These are phyloP conservation scores for Acer saccharum DNA, from an alignment of 345 rosid genomes.

Conservation along the genomic window DNA sequence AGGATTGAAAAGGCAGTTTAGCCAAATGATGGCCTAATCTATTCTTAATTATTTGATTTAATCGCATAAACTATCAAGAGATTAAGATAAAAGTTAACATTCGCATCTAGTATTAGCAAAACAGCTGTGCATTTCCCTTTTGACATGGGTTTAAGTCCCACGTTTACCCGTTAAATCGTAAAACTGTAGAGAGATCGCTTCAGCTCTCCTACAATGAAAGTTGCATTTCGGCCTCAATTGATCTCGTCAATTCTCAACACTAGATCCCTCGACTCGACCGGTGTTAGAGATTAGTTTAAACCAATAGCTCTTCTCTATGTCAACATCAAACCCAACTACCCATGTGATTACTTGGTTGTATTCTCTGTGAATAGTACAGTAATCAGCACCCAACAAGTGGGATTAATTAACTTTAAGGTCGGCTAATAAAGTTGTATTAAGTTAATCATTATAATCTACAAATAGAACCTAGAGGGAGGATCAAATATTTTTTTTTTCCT, in stretches of 20 bases:
- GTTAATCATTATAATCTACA: constrained; percentile 7
- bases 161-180: too few species aligned
- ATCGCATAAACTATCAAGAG: too few species aligned
- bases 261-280: too few species aligned
- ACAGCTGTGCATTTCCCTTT: too few species aligned
- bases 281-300: neutral
- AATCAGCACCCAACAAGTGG: constrained; percentile 35
- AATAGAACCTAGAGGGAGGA: constrained; percentile 7
- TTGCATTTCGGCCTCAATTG: too few species aligned
- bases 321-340: constrained; percentile 16
- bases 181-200: too few species aligned
- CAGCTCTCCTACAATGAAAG: too few species aligned
- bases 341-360: constrained; percentile 23
- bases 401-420: constrained; percentile 28
- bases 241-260: too few species aligned
- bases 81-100: too few species aligned
- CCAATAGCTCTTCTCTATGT: neutral
- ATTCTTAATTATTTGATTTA: neutral
- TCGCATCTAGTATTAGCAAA: too few species aligned
- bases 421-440: constrained; percentile 17
- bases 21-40: constrained; percentile 32
- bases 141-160: too few species aligned
- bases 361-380: constrained; percentile 21
- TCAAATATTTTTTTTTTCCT: neutral
- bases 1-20: constrained; percentile 7